These are phyloP conservation scores for Amphichorda felina DNA, from an alignment of 2,329 filamentous ascomycete species.

Conservation along the genomic window DNA sequence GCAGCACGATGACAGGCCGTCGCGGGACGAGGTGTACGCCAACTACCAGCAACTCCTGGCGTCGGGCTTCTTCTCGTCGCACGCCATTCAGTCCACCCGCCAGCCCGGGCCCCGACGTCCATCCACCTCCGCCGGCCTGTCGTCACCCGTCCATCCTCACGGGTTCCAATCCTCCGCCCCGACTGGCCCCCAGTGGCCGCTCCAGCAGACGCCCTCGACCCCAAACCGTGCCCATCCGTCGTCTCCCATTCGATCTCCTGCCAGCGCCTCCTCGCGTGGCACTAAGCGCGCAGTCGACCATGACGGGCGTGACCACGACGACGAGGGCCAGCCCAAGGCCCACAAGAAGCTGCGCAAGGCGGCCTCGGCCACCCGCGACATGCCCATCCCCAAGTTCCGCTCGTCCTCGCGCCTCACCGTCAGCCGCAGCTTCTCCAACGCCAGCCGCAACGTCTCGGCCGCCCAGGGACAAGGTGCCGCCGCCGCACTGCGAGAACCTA, in stretches of 20 bases:
- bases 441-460: slow-evolving; percentile 1
- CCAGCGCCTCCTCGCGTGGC: slow-evolving; percentile 27
- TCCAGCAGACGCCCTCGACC: slow-evolving; percentile 9
- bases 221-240: slow-evolving; percentile 5
- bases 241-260: slow-evolving; percentile 16
- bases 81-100: slow-evolving; percentile 45
- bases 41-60: slow-evolving; percentile 45
- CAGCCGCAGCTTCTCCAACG: slow-evolving; percentile 6
- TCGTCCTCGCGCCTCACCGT: slow-evolving; percentile 5
- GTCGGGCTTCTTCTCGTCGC: slow-evolving; percentile 44
- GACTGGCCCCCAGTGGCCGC: slow-evolving; percentile 15
- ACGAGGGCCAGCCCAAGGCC: slow-evolving; percentile 6
- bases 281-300: slow-evolving; percentile 29
- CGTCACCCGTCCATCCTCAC: background rate
- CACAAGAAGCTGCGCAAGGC: slow-evolving; percentile 42
- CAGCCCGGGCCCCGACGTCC: slow-evolving; percentile 20
- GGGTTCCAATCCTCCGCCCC: slow-evolving; percentile 8
- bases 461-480: slow-evolving; percentile 3
- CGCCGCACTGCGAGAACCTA: slow-evolving; percentile 7
- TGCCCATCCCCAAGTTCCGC: slow-evolving; percentile 21
- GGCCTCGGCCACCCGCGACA: slow-evolving; percentile 30
- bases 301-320: slow-evolving; percentile 19
- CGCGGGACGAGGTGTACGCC: slow-evolving; percentile 38
- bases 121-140: slow-evolving; percentile 6
- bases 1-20: slow-evolving; percentile 13